These are phyloP conservation scores for Lojkania enalia DNA, from an alignment of 2,329 filamentous ascomycete species.

Conservation along the genomic window DNA sequence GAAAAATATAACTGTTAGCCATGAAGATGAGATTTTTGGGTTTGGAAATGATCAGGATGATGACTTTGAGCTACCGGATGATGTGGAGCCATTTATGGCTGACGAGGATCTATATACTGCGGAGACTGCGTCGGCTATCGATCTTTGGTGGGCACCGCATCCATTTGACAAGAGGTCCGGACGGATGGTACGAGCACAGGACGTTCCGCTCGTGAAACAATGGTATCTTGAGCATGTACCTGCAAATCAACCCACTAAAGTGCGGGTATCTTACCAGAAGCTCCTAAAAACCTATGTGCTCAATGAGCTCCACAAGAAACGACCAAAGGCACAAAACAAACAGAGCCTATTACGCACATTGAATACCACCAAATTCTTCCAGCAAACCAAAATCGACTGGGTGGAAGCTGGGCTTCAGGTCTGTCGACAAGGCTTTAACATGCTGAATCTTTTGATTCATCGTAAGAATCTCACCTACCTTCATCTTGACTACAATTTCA, in stretches of 20 bases:
- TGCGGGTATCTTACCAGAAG: conserved; percentile 97
- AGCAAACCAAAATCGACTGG: conserved; percentile 99
- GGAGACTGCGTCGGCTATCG: conserved; percentile 88
- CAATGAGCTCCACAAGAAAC: conserved; percentile 95
- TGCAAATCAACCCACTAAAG: conserved; percentile 88
- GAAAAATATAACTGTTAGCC: conserved; percentile 88
- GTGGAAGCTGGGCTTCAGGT: conserved; percentile 98
- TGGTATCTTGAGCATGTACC: conserved; percentile 98
- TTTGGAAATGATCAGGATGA: conserved; percentile 79
- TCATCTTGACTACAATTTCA: conserved; percentile 99
- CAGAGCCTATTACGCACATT: conserved; percentile 87
- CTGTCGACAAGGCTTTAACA: conserved; percentile 97
- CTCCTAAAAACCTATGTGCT: conserved; percentile 93
- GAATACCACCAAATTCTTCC: conserved; percentile 98
- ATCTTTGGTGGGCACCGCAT: conserved; percentile 97
- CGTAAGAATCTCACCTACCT: conserved; percentile 98
- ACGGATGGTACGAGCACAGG: conserved; percentile 93
- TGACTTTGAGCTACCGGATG: conserved; percentile 78
- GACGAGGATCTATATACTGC: conserved; percentile 88
- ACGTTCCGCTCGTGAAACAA: conserved; percentile 95
- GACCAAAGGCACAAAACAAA: conserved; percentile 92
- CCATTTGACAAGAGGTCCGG: conserved; percentile 94
- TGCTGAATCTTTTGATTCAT: conserved; percentile 96
- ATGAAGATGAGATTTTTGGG: conserved; percentile 94
- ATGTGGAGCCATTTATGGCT: conserved; percentile 82